phyloP scores from a whole-genome alignment of 2,329 filamentous ascomycete species.

The Alternaria brassicae region DNA sequence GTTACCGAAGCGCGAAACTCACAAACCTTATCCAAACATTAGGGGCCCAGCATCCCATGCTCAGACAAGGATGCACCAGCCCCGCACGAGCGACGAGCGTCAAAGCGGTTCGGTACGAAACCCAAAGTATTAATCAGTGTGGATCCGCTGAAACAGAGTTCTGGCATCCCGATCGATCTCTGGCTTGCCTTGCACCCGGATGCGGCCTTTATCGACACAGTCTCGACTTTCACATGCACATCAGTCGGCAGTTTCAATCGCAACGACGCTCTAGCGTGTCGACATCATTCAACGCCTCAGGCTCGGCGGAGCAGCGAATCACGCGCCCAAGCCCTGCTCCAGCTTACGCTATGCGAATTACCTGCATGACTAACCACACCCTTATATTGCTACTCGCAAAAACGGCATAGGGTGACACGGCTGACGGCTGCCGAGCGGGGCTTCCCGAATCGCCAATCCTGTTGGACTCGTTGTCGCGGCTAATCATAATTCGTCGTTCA shows the following conservation, averaged over 20 bases:
- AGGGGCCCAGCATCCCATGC: slow-evolving; percentile 10
- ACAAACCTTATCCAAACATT: slow-evolving; percentile 8
- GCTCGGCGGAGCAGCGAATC: slow-evolving; percentile 13
- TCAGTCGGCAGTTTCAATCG: background rate
- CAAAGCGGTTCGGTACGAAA: slow-evolving; percentile 27
- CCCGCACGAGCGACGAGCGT: slow-evolving; percentile 16
- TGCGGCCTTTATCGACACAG: background rate
- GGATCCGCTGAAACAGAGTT: slow-evolving; percentile 13
- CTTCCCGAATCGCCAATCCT: slow-evolving; percentile 27
- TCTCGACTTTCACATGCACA: background rate
- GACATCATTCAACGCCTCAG: slow-evolving; percentile 6
- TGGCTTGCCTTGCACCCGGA: background rate
- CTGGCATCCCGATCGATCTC: background rate
- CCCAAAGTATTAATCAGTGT: slow-evolving; percentile 9
- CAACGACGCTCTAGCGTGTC: slow-evolving; percentile 8
- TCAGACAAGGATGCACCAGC: slow-evolving; percentile 10
- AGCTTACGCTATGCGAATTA: slow-evolving; percentile 27
- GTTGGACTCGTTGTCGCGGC: slow-evolving; percentile 12
- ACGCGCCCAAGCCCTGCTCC: slow-evolving; percentile 6
- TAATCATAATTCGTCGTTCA: slow-evolving; percentile 17
- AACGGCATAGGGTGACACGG: slow-evolving; percentile 13
- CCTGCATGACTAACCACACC: slow-evolving; percentile 28
- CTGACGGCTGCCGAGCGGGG: slow-evolving; percentile 31
- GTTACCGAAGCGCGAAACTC: slow-evolving; percentile 7
- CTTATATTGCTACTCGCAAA: slow-evolving; percentile 17